Conservation (phyloP, 768 basidiomycete species). For the Xerocomellus chrysenteron region DNA sequence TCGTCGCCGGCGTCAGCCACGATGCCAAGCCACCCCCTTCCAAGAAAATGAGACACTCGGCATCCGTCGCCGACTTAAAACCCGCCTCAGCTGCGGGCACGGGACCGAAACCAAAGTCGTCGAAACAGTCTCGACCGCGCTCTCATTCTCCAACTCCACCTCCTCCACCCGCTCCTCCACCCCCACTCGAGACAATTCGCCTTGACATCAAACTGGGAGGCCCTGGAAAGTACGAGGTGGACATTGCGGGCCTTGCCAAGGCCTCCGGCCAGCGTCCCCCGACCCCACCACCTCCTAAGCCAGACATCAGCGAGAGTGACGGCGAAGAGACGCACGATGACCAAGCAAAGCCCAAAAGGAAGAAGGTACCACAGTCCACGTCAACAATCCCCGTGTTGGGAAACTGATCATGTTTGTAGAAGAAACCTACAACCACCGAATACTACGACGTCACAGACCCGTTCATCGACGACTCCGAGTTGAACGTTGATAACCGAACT, state of each 20-base stretch:
- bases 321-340: conserved; percentile 43
- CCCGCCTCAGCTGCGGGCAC: conserved; percentile 31
- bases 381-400: background rate
- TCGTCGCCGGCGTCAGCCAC: conserved; percentile 16
- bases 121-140: conserved; percentile 43
- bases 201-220: conserved; percentile 71
- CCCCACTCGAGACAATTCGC: conserved; percentile 59
- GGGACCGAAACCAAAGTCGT: conserved; percentile 53
- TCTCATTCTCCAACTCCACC: conserved; percentile 57
- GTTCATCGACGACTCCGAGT: conserved; percentile 97
- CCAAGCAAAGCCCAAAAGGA: conserved; percentile 35
- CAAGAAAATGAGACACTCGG: conserved; percentile 30
- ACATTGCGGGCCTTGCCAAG: conserved; percentile 57
- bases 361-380: conserved; percentile 34
- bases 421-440: conserved; percentile 57
- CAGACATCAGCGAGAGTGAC: conserved; percentile 57
- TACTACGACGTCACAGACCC: conserved; percentile 92
- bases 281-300: conserved; percentile 51
- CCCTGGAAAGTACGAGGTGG: conserved; percentile 72
- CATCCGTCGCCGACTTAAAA: conserved; percentile 25
- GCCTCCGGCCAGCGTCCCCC: conserved; percentile 63
- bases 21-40: conserved; percentile 29
- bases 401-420: conserved; percentile 27
- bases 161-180: conserved; percentile 45
- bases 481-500: conserved; percentile 86